These are phyloP conservation scores for Hordeum pubiflorum DNA, from an alignment of 202 grass and related monocot genomes.

Conservation along the genomic window DNA sequence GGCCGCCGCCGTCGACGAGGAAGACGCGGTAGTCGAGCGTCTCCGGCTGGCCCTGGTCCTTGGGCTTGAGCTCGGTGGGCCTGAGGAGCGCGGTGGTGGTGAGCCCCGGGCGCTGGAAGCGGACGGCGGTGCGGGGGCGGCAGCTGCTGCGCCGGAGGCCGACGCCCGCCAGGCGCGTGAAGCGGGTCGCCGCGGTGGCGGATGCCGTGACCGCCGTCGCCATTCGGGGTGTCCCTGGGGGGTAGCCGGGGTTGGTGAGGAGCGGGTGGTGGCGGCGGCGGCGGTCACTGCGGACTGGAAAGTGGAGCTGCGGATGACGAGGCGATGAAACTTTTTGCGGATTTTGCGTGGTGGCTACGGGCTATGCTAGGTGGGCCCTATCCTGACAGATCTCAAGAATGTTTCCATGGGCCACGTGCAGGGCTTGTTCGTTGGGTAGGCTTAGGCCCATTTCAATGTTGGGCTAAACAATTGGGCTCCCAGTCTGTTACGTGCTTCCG, in stretches of 20 bases:
- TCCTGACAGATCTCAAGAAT: not conserved
- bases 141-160: conserved; percentile 22
- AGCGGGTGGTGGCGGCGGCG: conserved; percentile 2
- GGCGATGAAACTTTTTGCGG: conserved; percentile 12
- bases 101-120: conserved; percentile 40
- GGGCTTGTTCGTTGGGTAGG: not conserved
- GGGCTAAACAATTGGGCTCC: not conserved
- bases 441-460: not conserved
- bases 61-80: conserved; percentile 45
- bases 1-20: conserved; percentile 57
- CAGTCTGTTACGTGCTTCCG: not conserved
- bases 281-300: conserved; percentile 10
- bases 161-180: conserved; percentile 15
- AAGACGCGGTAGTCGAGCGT: conserved; percentile 94
- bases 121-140: conserved; percentile 29
- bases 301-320: conserved; percentile 2
- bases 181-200: conserved; percentile 25
- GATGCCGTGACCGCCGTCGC: conserved; percentile 45
- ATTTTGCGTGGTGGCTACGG: not conserved
- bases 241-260: not conserved
- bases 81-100: conserved; percentile 59
- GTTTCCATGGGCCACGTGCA: not conserved
- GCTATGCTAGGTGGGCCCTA: conserved; percentile 13
- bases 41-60: conserved; percentile 61
- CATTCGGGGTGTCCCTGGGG: conserved; percentile 16